phyloP scores from a whole-genome alignment of 1,139 yeast species.

The Nakaseomyces sp. region DNA sequence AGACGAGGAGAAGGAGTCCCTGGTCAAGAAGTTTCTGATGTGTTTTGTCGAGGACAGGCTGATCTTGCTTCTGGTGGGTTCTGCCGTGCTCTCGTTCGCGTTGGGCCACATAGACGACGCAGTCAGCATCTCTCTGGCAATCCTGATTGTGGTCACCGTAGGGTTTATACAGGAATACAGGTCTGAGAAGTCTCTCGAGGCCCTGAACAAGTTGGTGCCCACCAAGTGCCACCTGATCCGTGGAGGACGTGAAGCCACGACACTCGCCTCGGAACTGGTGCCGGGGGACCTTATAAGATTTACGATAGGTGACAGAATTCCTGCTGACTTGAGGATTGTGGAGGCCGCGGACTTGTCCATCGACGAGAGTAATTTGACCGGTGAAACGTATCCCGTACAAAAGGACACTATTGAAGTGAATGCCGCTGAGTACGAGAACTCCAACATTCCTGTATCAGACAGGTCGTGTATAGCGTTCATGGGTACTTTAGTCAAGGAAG shows the following conservation, averaged over 20 bases:
- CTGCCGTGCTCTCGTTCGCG: conserved; percentile 71
- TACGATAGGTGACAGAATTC: conserved; percentile 83
- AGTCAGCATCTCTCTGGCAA: conserved; percentile 75
- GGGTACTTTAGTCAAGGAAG: conserved; percentile 94
- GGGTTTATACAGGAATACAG: conserved; percentile 94
- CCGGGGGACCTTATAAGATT: conserved; percentile 91
- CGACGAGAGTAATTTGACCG: conserved; percentile 88
- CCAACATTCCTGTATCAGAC: conserved; percentile 47
- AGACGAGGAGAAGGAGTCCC: conserved; percentile 30
- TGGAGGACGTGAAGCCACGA: conserved; percentile 63
- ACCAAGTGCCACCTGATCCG: conserved; percentile 85
- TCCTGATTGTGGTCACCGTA: conserved; percentile 80
- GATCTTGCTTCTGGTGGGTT: conserved; percentile 73
- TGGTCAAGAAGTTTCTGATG: conserved; percentile 57
- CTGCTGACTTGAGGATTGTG: conserved; percentile 79
- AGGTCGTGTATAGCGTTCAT: conserved; percentile 74
- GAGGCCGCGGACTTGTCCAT: conserved; percentile 68
- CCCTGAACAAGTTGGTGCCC: conserved; percentile 81
- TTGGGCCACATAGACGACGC: conserved; percentile 95
- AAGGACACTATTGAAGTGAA: conserved; percentile 41
- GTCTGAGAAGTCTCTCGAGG: conserved; percentile 84
- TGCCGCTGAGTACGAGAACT: conserved; percentile 21
- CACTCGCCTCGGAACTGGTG: conserved; percentile 73
- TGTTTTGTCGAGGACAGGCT: conserved; percentile 84
- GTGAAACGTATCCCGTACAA: conserved; percentile 78